A percentile compares a stretch with the other conserved stretches of the same genome.
Evolutionary conservation across 176 grass and related monocot species (phyloP).

Genomic region (Raddia guianensis): DNA sequence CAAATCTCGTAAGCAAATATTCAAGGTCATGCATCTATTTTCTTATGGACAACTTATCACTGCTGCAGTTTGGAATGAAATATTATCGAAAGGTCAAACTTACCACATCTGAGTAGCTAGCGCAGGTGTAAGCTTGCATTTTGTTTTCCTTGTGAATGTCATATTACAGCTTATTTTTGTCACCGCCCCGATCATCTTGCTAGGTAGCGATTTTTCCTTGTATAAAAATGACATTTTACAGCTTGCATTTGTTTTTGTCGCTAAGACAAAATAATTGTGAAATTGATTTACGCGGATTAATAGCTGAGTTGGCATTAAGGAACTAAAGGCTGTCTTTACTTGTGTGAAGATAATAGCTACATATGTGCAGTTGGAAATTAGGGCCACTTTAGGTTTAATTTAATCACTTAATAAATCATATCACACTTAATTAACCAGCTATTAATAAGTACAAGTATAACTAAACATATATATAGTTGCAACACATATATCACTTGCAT

Average conservation of each 20-base stretch:
- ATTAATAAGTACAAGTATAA: no score
- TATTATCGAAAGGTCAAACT: background rate
- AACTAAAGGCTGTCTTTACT: background rate
- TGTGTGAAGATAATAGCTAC: no score
- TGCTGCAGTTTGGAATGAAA: background rate
- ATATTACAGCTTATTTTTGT: no score
- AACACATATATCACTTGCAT: no score
- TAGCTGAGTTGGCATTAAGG: background rate
- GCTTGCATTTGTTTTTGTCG: background rate
- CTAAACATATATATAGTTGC: no score
- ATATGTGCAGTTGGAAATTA: no score
- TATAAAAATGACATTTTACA: background rate
- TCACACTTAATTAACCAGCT: no score
- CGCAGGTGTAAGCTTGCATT: background rate
- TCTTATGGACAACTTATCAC: background rate
- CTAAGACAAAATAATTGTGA: background rate
- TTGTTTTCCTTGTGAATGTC: background rate
- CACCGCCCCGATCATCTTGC: background rate
- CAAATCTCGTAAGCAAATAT: background rate
- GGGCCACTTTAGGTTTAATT: no score
- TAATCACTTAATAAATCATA: no score
- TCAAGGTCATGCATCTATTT: background rate
- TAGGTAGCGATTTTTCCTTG: background rate
- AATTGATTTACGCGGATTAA: background rate
- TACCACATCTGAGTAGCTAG: no score